A percentile compares a stretch with the other conserved stretches of the same genome.
phyloP scores from a whole-genome alignment of 805 yeast genomes.

The Cyberlindnera amylophila region DNA sequence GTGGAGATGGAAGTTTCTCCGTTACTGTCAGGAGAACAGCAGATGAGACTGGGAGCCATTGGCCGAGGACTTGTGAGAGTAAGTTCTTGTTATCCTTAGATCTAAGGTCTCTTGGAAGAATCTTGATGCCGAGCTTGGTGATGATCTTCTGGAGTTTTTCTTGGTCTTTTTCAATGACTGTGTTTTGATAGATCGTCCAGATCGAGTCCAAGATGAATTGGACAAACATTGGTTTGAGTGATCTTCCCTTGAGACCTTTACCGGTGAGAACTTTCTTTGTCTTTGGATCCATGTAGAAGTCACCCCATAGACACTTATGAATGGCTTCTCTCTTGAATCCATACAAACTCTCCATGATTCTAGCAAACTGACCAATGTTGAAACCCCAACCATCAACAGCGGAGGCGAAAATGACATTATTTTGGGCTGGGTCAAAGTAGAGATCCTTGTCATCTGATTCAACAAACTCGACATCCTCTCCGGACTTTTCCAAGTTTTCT shows the following conservation, averaged over 20 bases:
- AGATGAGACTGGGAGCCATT: slow-evolving; percentile 92
- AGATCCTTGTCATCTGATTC: slow-evolving; percentile 78
- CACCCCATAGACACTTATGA: slow-evolving; percentile 94
- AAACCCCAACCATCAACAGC: slow-evolving; percentile 99
- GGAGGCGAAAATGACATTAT: slow-evolving; percentile 85
- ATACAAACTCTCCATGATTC: slow-evolving; percentile 76
- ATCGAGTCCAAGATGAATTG: slow-evolving; percentile 82
- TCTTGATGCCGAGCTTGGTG: slow-evolving; percentile 59
- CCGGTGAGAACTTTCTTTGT: slow-evolving; percentile 75
- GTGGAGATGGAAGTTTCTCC: slow-evolving; percentile 82
- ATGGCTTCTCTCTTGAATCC: slow-evolving; percentile 79
- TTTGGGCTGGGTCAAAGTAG: slow-evolving; percentile 82
- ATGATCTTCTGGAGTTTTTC: slow-evolving; percentile 76
- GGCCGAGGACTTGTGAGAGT: slow-evolving; percentile 68
- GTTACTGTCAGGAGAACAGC: slow-evolving; percentile 82
- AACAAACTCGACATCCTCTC: slow-evolving; percentile 50
- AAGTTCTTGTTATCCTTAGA: slow-evolving; percentile 71
- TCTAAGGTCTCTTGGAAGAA: slow-evolving; percentile 70
- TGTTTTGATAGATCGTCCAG: slow-evolving; percentile 84
- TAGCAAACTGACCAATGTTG: slow-evolving; percentile 81
- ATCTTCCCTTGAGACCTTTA: slow-evolving; percentile 58
- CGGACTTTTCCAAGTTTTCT: slow-evolving; percentile 50
- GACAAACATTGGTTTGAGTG: slow-evolving; percentile 78
- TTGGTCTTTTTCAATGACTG: slow-evolving; percentile 58
- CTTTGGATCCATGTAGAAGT: slow-evolving; percentile 83